A percentile compares a stretch with the other conserved stretches of the same genome.
Evolutionary conservation across 192 early-diverging fungal species (phyloP).

Genomic region (Backusella parvicylindrica): DNA sequence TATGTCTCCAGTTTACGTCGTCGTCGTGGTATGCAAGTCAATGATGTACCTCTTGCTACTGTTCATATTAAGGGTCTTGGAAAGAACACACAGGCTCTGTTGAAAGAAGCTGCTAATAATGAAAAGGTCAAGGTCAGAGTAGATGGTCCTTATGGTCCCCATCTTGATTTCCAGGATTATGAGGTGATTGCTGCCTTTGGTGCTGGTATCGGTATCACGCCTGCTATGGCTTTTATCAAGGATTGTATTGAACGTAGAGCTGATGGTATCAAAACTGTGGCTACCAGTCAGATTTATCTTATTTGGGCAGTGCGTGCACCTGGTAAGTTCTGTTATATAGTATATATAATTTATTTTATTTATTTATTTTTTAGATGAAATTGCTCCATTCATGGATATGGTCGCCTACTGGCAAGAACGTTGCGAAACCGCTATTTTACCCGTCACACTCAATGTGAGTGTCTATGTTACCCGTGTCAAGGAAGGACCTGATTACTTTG

Average conservation of each 20-base stretch:
- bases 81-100: slow-evolving; percentile 23
- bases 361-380: slow-evolving; percentile 20
- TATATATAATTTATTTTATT: neutral
- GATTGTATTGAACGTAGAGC: slow-evolving; percentile 35
- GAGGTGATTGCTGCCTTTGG: slow-evolving; percentile 19
- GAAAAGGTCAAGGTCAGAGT: slow-evolving; percentile 18
- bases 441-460: slow-evolving; percentile 13
- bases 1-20: slow-evolving; percentile 9
- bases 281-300: slow-evolving; percentile 34
- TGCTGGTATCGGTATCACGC: slow-evolving; percentile 43
- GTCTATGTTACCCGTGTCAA: slow-evolving; percentile 26
- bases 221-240: slow-evolving; percentile 33
- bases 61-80: slow-evolving; percentile 40
- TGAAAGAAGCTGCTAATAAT: slow-evolving; percentile 11
- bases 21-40: neutral
- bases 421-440: slow-evolving; percentile 3
- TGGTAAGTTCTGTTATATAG: slow-evolving; percentile 18
- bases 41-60: slow-evolving; percentile 14
- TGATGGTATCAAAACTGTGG: slow-evolving; percentile 19
- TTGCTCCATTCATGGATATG: slow-evolving; percentile 13
- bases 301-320: slow-evolving; percentile 37
- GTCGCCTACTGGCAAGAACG: slow-evolving; percentile 23
- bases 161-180: slow-evolving; percentile 32
- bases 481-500: slow-evolving; percentile 3
- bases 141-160: slow-evolving; percentile 42